Evolutionary conservation across 176 grass and related monocot species (phyloP).

Genomic region (Juncus effusus): DNA sequence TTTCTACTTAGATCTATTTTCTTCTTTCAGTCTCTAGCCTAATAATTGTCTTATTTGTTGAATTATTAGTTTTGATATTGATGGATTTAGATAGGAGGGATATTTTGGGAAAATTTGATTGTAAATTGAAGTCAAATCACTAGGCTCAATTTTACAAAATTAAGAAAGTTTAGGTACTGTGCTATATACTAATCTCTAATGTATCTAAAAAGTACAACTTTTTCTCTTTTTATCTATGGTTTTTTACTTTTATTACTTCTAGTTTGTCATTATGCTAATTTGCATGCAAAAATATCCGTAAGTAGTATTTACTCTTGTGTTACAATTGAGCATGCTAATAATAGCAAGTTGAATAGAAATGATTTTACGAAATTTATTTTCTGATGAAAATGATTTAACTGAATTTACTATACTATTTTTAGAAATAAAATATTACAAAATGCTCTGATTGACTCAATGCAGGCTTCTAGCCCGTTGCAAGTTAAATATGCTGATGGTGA

Average conservation of each 20-base stretch:
- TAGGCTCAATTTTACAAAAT: not conserved
- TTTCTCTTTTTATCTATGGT: too few species aligned
- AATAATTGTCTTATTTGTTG: slow-evolving; percentile 5
- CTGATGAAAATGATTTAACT: too few species aligned
- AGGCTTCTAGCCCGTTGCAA: slow-evolving; percentile 98
- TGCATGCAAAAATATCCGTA: too few species aligned
- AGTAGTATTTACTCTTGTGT: too few species aligned
- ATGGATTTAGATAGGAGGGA: slow-evolving; percentile 6
- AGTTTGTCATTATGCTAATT: too few species aligned
- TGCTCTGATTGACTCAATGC: slow-evolving; percentile 21
- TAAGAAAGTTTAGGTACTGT: not conserved
- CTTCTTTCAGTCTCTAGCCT: not conserved
- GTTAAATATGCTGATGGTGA: slow-evolving; percentile 99
- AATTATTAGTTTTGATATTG: slow-evolving; percentile 6
- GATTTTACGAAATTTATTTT: too few species aligned
- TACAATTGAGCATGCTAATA: too few species aligned
- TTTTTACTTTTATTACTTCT: too few species aligned
- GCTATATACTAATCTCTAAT: slow-evolving; percentile 5
- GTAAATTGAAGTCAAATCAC: not conserved
- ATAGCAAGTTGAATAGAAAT: too few species aligned
- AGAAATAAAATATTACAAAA: too few species aligned
- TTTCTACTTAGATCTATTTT: slow-evolving; percentile 16
- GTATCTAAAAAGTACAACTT: not conserved
- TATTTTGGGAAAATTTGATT: slow-evolving; percentile 4
- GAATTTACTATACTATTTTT: too few species aligned